These are phyloP conservation scores for Leccinum griseonigrum DNA, from an alignment of 1,284 basidiomycete genomes.

Conservation along the genomic window DNA sequence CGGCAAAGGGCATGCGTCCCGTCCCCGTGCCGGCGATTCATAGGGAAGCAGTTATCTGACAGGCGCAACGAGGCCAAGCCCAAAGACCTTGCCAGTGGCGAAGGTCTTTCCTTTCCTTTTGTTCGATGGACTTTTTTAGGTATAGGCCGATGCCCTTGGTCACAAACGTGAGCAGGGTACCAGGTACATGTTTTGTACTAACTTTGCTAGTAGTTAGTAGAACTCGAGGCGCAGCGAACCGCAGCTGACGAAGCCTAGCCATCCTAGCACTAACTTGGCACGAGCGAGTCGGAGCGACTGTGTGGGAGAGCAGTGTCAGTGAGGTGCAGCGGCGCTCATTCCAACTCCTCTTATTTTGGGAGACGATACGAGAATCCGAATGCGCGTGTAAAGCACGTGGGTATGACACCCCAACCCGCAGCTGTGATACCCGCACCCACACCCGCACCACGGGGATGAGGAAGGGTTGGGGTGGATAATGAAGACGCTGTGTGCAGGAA, in stretches of 20 bases:
- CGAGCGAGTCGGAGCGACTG: not conserved
- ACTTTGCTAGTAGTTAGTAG: not conserved
- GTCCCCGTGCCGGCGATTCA: not conserved
- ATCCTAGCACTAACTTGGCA: not conserved
- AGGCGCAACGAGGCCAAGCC: conserved; percentile 7
- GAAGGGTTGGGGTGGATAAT: too few species aligned
- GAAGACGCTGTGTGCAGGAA: too few species aligned
- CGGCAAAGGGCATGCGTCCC: not conserved
- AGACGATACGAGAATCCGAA: not conserved
- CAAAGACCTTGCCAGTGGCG: not conserved
- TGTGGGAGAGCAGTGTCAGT: not conserved
- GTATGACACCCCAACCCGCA: too few species aligned
- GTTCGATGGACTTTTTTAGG: not conserved
- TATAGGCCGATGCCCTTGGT: not conserved
- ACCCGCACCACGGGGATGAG: too few species aligned
- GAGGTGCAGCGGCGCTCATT: not conserved
- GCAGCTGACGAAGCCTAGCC: not conserved
- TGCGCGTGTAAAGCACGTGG: too few species aligned
- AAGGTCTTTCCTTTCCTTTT: conserved; percentile 2
- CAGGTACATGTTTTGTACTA: not conserved
- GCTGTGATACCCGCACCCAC: too few species aligned
- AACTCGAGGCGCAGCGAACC: not conserved
- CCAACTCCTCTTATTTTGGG: not conserved
- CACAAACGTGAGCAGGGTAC: not conserved
- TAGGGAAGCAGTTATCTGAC: conserved; percentile 16